Evolutionary conservation across 768 basidiomycete species (phyloP).

Genomic region (Psilocybe sp.): DNA sequence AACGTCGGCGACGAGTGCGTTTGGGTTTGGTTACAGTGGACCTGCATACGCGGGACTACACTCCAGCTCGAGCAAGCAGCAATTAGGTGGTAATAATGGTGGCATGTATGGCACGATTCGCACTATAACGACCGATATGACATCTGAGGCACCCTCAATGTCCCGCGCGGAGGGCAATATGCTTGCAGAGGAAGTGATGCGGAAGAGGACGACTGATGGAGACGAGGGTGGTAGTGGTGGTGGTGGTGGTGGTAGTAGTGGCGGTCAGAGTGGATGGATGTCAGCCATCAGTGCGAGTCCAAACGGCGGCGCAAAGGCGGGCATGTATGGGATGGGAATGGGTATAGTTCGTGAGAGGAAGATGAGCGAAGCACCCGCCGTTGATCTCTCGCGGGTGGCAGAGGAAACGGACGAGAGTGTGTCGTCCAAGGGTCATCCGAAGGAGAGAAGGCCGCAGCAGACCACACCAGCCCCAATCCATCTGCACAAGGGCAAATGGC

Average conservation of each 20-base stretch:
- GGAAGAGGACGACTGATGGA: conserved; percentile 24
- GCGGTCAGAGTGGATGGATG: conserved; percentile 1
- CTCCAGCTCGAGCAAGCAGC: neutral
- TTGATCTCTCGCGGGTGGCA: conserved; percentile 64
- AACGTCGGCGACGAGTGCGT: conserved; percentile 1
- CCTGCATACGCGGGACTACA: neutral
- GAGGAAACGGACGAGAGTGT: conserved; percentile 69
- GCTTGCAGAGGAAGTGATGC: conserved; percentile 48
- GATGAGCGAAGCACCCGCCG: conserved; percentile 57
- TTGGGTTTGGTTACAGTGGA: neutral
- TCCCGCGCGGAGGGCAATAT: conserved; percentile 68
- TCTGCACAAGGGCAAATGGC: conserved; percentile 79
- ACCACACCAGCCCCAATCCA: conserved; percentile 30
- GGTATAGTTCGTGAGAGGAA: conserved; percentile 48
- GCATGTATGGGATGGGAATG: conserved; percentile 3
- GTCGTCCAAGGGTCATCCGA: conserved; percentile 26
- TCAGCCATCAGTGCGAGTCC: conserved; percentile 3
- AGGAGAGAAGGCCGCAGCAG: too few relatives aligned
- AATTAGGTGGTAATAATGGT: conserved; percentile 17
- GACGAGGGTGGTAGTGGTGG: neutral
- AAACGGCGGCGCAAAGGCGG: conserved; percentile 6
- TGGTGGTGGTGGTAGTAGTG: conserved; percentile 12
- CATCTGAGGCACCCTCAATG: conserved; percentile 69
- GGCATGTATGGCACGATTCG: conserved; percentile 77
- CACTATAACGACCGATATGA: conserved; percentile 80